These are phyloP conservation scores for Candida railenensis DNA, from an alignment of 805 yeast genomes.

Conservation along the genomic window DNA sequence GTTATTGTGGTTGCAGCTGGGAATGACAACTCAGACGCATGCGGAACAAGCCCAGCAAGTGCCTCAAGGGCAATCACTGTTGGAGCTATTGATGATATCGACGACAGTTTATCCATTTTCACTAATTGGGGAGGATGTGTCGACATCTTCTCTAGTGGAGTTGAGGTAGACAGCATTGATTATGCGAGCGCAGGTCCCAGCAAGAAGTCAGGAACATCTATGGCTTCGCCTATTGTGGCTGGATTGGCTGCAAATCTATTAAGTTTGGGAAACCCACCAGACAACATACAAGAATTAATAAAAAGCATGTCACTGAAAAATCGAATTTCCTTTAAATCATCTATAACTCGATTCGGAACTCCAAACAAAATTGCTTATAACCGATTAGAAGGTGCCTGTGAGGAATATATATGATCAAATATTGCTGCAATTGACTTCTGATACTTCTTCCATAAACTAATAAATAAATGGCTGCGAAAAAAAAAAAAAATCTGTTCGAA, in stretches of 20 bases:
- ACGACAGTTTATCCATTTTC: conserved; percentile 70
- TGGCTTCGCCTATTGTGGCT: conserved; percentile 76
- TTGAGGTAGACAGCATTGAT: conserved; percentile 54
- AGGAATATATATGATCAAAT: too few relatives aligned
- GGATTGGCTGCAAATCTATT: conserved; percentile 61
- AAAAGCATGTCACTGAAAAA: conserved; percentile 47
- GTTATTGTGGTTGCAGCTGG: conserved; percentile 86
- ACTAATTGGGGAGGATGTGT: conserved; percentile 96
- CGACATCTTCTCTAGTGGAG: conserved; percentile 83
- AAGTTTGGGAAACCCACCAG: conserved; percentile 47
- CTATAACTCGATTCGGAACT: conserved; percentile 49
- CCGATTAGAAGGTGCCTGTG: conserved; percentile 19
- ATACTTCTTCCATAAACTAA: too few relatives aligned
- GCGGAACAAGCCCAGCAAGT: conserved; percentile 84
- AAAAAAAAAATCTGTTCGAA: too few relatives aligned
- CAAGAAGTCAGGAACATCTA: conserved; percentile 66
- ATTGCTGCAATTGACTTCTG: too few relatives aligned
- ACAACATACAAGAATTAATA: conserved; percentile 41
- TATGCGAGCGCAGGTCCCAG: neutral
- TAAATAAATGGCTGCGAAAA: neutral
- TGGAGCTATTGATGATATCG: conserved; percentile 81
- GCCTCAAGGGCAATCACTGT: conserved; percentile 71
- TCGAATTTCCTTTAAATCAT: conserved; percentile 45
- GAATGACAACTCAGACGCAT: conserved; percentile 74
- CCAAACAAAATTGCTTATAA: conserved; percentile 57